A percentile compares a stretch with the other conserved stretches of the same genome.
These are phyloP conservation scores for Xylaria acuta DNA, from an alignment of 495 filamentous ascomycete species.

Conservation along the genomic window DNA sequence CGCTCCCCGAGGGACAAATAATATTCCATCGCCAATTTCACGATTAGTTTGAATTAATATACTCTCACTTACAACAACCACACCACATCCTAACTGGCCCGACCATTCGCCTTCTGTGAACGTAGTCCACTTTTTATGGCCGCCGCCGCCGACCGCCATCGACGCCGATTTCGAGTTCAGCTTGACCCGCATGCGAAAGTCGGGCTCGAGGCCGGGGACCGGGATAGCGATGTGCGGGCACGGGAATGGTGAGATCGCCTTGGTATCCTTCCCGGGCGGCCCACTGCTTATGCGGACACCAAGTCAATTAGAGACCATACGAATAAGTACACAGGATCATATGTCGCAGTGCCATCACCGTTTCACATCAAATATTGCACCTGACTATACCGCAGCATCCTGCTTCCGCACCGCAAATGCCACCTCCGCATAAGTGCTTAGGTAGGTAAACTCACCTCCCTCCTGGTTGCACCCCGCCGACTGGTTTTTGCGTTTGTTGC, in stretches of 20 bases:
- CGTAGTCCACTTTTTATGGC: conserved; percentile 64
- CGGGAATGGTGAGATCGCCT: conserved; percentile 30
- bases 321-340: conserved; percentile 19
- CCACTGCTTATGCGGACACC: conserved; percentile 25
- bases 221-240: conserved; percentile 39
- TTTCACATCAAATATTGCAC: background rate
- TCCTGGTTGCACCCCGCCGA: background rate
- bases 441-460: conserved; percentile 8
- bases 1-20: background rate
- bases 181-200: conserved; percentile 69
- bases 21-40: background rate
- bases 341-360: background rate
- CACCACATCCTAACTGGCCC: conserved; percentile 64
- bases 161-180: conserved; percentile 61
- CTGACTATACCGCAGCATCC: background rate
- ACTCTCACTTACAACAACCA: conserved; percentile 57
- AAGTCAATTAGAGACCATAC: background rate
- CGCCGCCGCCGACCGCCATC: conserved; percentile 52
- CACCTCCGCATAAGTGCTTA: background rate
- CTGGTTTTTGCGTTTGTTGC: background rate
- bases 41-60: background rate
- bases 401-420: background rate
- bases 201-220: conserved; percentile 57
- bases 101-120: conserved; percentile 66
- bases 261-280: conserved; percentile 20